Percentiles rank a stretch among this genome's conserved stretches.
These are phyloP conservation scores for Tetrapisispora iriomotensis DNA, from an alignment of 805 yeast species.

Conservation along the genomic window DNA sequence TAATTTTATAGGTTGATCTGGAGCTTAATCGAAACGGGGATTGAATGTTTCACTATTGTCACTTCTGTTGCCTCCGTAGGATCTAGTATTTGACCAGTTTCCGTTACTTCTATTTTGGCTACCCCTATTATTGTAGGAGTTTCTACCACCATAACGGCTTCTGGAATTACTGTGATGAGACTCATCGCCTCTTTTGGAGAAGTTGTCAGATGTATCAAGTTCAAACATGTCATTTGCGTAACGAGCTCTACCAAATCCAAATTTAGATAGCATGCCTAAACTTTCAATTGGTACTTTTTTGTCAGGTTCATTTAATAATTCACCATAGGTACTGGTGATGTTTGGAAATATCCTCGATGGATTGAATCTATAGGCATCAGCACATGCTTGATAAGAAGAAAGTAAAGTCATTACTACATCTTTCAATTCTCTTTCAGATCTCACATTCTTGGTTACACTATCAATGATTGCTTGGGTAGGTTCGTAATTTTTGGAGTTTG, in stretches of 20 bases:
- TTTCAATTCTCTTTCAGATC: constrained; percentile 18
- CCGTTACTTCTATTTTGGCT: too few species aligned
- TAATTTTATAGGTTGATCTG: too few species aligned
- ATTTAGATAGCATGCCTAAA: constrained; percentile 11
- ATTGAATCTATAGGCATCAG: constrained; percentile 27
- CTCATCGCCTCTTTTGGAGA: neutral
- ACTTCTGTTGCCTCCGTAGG: too few species aligned
- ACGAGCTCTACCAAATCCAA: constrained; percentile 19
- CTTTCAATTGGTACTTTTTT: constrained; percentile 16
- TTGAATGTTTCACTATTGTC: too few species aligned
- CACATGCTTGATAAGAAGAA: constrained; percentile 30
- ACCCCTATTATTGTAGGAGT: too few species aligned
- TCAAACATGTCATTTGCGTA: constrained; percentile 18
- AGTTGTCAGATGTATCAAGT: neutral
- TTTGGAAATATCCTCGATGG: constrained; percentile 14
- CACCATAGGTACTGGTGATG: constrained; percentile 20
- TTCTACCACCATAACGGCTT: too few species aligned
- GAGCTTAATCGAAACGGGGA: too few species aligned
- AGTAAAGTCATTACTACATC: constrained; percentile 29
- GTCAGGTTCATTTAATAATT: constrained; percentile 16
- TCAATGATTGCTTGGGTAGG: constrained; percentile 27
- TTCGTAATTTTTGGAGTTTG: constrained; percentile 34
- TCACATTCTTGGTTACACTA: constrained; percentile 18
- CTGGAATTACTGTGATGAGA: neutral
- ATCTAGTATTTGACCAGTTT: too few species aligned